Conservation (phyloP, 2,329 filamentous ascomycete species). For the Ascochyta koolunga region DNA sequence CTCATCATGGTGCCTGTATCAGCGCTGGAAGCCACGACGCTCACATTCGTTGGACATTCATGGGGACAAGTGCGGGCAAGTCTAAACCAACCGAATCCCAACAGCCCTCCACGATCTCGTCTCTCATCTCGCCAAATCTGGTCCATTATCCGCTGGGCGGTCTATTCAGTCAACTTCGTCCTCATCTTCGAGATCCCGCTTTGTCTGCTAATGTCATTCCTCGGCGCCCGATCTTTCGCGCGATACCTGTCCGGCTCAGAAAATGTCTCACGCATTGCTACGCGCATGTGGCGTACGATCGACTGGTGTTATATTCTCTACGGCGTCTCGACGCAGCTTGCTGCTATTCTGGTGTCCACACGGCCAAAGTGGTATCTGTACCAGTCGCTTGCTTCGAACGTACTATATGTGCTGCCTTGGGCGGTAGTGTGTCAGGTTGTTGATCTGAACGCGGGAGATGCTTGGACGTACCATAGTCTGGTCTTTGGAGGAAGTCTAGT, state of each 20-base stretch:
- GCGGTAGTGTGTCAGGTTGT: conserved; percentile 63
- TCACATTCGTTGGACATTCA: conserved; percentile 69
- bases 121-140: conserved; percentile 40
- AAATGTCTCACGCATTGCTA: conserved; percentile 64
- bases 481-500: conserved; percentile 73
- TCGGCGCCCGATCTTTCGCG: conserved; percentile 66
- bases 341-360: conserved; percentile 68
- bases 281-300: conserved; percentile 67
- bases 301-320: conserved; percentile 73
- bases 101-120: conserved; percentile 16
- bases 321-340: conserved; percentile 68
- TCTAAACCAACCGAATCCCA: conserved; percentile 36
- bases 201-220: conserved; percentile 66
- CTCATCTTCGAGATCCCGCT: conserved; percentile 66
- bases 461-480: conserved; percentile 70
- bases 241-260: conserved; percentile 64
- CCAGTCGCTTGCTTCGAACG: conserved; percentile 69
- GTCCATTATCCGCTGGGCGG: conserved; percentile 59
- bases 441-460: conserved; percentile 54
- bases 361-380: conserved; percentile 70
- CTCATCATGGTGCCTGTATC: conserved; percentile 75
- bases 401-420: conserved; percentile 74
- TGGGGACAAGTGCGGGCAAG: conserved; percentile 63
- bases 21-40: conserved; percentile 67
- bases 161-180: conserved; percentile 60